phyloP scores from a whole-genome alignment of 768 basidiomycete genomes.

The Epithele typhae region DNA sequence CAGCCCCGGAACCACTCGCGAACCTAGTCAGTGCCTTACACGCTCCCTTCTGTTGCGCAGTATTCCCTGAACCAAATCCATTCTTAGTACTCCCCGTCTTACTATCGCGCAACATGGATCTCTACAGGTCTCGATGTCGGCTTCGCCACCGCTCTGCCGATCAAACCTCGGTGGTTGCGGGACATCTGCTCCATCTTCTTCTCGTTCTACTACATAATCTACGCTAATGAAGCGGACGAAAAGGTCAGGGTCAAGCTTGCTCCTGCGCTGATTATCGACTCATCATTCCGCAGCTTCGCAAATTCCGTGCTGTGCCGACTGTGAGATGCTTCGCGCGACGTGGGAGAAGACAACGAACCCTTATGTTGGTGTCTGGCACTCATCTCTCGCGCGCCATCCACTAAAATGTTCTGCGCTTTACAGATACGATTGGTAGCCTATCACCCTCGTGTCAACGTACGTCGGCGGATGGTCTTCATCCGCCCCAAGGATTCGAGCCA shows the following conservation, averaged over 20 bases:
- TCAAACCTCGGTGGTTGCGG: slow-evolving; percentile 86
- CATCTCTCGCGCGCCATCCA: slow-evolving; percentile 5
- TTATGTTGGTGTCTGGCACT: slow-evolving; percentile 49
- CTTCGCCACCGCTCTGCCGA: slow-evolving; percentile 92
- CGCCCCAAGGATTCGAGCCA: slow-evolving; percentile 75
- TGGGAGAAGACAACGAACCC: slow-evolving; percentile 98
- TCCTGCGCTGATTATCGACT: neutral
- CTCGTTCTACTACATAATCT: slow-evolving; percentile 83
- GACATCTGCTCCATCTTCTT: slow-evolving; percentile 85
- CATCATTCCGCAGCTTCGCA: slow-evolving; percentile 59
- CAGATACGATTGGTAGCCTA: slow-evolving; percentile 67
- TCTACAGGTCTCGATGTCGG: slow-evolving; percentile 93
- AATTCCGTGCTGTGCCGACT: slow-evolving; percentile 89
- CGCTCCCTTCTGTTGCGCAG: neutral
- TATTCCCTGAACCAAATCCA: neutral
- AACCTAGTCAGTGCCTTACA: slow-evolving; percentile 55
- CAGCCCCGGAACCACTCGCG: slow-evolving; percentile 92
- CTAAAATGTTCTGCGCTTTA: neutral
- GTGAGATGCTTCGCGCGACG: slow-evolving; percentile 94
- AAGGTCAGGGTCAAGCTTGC: slow-evolving; percentile 68
- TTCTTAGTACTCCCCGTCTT: slow-evolving; percentile 79
- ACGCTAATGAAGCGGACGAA: slow-evolving; percentile 91
- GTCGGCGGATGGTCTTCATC: slow-evolving; percentile 76
- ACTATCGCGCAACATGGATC: slow-evolving; percentile 96
- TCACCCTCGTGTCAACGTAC: slow-evolving; percentile 57